A percentile compares a stretch with the other conserved stretches of the same genome.
phyloP scores from a whole-genome alignment of 345 rosid genomes.

The Pseudoturritis turrita region DNA sequence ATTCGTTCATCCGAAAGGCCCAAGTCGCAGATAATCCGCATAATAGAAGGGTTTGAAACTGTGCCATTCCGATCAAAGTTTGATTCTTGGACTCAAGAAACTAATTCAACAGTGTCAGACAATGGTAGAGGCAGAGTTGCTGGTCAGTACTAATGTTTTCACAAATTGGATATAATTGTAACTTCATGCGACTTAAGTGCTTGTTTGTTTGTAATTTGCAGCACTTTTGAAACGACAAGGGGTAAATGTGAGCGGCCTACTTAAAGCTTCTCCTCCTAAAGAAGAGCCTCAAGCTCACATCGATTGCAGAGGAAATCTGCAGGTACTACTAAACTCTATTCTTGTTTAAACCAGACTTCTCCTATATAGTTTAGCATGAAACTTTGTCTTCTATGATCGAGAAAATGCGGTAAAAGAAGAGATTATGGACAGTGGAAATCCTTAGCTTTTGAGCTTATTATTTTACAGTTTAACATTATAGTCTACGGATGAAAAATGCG shows the following conservation, averaged over 20 bases:
- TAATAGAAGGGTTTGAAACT: slow-evolving; percentile 96
- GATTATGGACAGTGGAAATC: no score
- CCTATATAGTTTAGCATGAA: no score
- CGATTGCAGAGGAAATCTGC: slow-evolving; percentile 88
- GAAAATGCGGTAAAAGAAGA: no score
- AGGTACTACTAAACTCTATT: neutral
- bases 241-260: slow-evolving; percentile 77
- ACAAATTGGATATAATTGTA: neutral
- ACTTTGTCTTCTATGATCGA: no score
- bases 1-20: slow-evolving; percentile 50
- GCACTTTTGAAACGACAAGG: slow-evolving; percentile 93
- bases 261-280: slow-evolving; percentile 76
- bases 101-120: slow-evolving; percentile 72
- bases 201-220: slow-evolving; percentile 25
- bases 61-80: slow-evolving; percentile 83
- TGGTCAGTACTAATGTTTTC: slow-evolving; percentile 41
- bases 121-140: slow-evolving; percentile 99
- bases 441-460: no score
- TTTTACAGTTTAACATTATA: no score
- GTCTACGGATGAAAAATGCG: no score
- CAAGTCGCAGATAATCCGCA: slow-evolving; percentile 66
- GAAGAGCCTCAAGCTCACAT: slow-evolving; percentile 81
- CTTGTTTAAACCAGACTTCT: no score
- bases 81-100: slow-evolving; percentile 78
- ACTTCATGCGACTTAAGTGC: neutral